Evolutionary conservation across 495 filamentous ascomycete genomes (phyloP), one percentile per base, ranked within the genome.

Genomic region (Cryomyces antarcticus): DNA sequence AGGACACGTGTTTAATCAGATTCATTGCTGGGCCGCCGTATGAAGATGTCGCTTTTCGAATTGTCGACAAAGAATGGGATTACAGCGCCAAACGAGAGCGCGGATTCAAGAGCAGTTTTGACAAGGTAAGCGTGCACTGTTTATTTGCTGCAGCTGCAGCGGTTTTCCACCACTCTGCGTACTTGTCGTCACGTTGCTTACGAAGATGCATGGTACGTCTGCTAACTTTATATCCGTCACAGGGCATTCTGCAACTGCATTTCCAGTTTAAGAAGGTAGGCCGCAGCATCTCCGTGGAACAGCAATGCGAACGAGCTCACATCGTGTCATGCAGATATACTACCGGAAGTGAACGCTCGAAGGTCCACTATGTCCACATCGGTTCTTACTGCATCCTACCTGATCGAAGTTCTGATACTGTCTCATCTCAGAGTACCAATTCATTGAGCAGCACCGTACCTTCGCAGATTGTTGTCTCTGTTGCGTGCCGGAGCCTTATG

Each of bases 61-160:
- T 99, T 52, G 92, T 99, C 38, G 89, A 99, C 57, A 86, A 89
- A 49, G 92, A 99, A 63, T 99, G 89, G 89, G 89, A 99, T 60
- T 96, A 93, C 56, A 88, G 82, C 61, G 86, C 89, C 0, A 95
- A 95, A 62, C 71, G 80, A 47, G 89, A 99, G 48, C 73, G 92
- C 34, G 89, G 89, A 0, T 99, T 96, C 57, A 86, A 76, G 60
- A 94, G 86, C 57, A 89, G 80, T 49, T 99, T 96, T 59, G 89
- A 99, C 57, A 96, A 95, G 77, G 84, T 88, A 71, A 51, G 74
- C 17, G 17, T 24, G 17, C 17, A 24, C 17, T 24, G 17, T 24
- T 24, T 24, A 24, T 24, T 24, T 24, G 2, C 17, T 24, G 17
- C 17, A 1, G 17, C 17, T 24, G 17, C 17, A 24, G 17, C 17